Conservation (phyloP, 768 basidiomycete genomes). For the Glaciozyma martinii region DNA sequence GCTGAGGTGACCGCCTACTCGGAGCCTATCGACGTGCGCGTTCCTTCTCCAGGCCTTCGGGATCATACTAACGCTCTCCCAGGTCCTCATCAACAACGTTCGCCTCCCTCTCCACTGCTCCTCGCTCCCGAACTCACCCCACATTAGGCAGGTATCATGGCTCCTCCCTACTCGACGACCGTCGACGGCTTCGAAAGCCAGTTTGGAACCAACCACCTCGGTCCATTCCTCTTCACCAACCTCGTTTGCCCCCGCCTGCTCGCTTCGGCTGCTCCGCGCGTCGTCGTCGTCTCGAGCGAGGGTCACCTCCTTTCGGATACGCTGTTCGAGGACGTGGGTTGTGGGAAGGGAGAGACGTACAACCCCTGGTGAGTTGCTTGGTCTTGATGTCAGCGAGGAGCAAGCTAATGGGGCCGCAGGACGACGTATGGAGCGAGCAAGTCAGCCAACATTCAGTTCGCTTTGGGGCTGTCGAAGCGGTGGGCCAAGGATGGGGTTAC, state of each 20-base stretch:
- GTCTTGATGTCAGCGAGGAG: no score
- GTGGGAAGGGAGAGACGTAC: background rate
- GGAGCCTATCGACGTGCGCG: slow-evolving; percentile 19
- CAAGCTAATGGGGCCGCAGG: no score
- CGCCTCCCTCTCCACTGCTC: background rate
- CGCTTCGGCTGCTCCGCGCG: slow-evolving; percentile 1
- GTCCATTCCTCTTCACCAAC: slow-evolving; percentile 26
- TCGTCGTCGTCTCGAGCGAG: slow-evolving; percentile 5
- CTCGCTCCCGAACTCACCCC: background rate
- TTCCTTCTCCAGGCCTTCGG: background rate
- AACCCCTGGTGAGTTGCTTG: background rate
- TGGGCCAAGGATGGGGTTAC: background rate
- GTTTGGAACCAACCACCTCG: slow-evolving; percentile 24
- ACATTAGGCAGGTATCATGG: background rate
- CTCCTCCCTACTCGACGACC: background rate
- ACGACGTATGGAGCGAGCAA: slow-evolving; percentile 12
- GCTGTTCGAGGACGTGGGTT: background rate
- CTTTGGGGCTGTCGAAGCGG: slow-evolving; percentile 8
- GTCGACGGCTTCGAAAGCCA: slow-evolving; percentile 21
- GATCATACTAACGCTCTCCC: background rate
- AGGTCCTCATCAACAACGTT: slow-evolving; percentile 26
- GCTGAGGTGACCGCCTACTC: slow-evolving; percentile 11
- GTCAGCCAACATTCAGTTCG: slow-evolving; percentile 25
- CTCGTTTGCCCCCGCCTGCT: background rate
- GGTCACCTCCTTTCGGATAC: background rate